These are phyloP conservation scores for Azolla pinnata DNA, from an alignment of 75 land plant species.

Conservation along the genomic window DNA sequence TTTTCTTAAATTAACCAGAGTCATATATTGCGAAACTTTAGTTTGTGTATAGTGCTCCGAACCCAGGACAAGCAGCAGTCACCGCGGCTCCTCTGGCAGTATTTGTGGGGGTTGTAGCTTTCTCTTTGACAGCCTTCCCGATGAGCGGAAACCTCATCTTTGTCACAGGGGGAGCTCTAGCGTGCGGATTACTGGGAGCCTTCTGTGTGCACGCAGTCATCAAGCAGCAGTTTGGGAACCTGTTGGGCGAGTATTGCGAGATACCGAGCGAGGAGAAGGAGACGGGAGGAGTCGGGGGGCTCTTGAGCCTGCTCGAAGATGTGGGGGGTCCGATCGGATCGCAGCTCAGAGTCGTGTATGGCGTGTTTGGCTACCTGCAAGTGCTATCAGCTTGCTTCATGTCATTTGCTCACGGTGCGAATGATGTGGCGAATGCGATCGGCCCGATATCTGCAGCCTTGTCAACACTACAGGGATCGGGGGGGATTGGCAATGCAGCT, in stretches of 20 bases:
- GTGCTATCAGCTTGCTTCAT: slow-evolving; percentile 95
- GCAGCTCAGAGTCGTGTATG: slow-evolving; percentile 75
- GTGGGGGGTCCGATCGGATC: slow-evolving; percentile 88
- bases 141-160: slow-evolving; percentile 35
- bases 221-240: slow-evolving; percentile 65
- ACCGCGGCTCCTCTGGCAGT: slow-evolving; percentile 87
- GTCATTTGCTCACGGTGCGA: slow-evolving; percentile 99
- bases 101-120: slow-evolving; percentile 61
- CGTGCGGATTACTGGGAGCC: slow-evolving; percentile 61
- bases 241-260: slow-evolving; percentile 39
- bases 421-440: slow-evolving; percentile 96
- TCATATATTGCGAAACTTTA: slow-evolving; percentile 12
- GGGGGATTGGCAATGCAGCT: slow-evolving; percentile 32
- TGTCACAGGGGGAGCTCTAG: slow-evolving; percentile 51
- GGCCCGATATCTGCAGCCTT: slow-evolving; percentile 89
- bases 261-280: slow-evolving; percentile 7
- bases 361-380: slow-evolving; percentile 95
- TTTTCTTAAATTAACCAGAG: too few species aligned
- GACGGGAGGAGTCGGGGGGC: slow-evolving; percentile 7
- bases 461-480: slow-evolving; percentile 63
- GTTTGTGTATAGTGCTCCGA: slow-evolving; percentile 97
- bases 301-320: slow-evolving; percentile 36
- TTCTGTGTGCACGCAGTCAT: slow-evolving; percentile 47
- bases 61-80: slow-evolving; percentile 95
- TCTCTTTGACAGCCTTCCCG: slow-evolving; percentile 79